Evolutionary conservation across 768 basidiomycete species (phyloP).

Genomic region (Agaricus sinodeliciosus): DNA sequence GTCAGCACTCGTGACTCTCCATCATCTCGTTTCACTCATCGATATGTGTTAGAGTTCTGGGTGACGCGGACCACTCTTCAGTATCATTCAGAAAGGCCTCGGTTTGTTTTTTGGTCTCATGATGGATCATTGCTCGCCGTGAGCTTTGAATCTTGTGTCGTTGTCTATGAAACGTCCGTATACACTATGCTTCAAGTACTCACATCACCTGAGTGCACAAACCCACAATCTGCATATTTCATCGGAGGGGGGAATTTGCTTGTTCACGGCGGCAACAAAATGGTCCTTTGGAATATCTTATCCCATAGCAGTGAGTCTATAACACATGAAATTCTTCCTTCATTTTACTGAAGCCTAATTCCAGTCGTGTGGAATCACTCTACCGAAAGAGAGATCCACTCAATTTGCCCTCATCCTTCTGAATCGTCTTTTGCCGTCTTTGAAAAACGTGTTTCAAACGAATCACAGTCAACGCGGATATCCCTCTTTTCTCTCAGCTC

Average conservation of each 20-base stretch:
- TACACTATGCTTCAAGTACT: constrained; percentile 56
- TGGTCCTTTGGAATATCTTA: constrained; percentile 73
- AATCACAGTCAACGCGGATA: constrained; percentile 30
- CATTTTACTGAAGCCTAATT: neutral
- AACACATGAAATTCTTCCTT: neutral
- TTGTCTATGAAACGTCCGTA: constrained; percentile 67
- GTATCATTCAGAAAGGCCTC: constrained; percentile 64
- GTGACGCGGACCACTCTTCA: constrained; percentile 64
- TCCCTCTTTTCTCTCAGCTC: constrained; percentile 44
- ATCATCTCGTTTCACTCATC: constrained; percentile 1
- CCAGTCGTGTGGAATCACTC: constrained; percentile 58
- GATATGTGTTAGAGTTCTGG: constrained; percentile 57
- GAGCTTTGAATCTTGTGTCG: constrained; percentile 56
- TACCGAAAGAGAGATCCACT: constrained; percentile 29
- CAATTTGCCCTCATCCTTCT: constrained; percentile 47
- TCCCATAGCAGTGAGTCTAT: constrained; percentile 46
- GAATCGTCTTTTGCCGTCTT: constrained; percentile 58
- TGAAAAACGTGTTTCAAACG: constrained; percentile 23
- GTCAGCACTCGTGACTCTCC: constrained; percentile 32
- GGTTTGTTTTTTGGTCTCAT: constrained; percentile 67
- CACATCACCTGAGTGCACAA: constrained; percentile 46
- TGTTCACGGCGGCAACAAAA: constrained; percentile 36
- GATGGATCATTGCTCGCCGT: constrained; percentile 85
- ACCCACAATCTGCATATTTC: constrained; percentile 47
- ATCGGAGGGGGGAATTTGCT: constrained; percentile 70